Conservation (phyloP, 805 yeast genomes). For the Ogataea saltuana region DNA sequence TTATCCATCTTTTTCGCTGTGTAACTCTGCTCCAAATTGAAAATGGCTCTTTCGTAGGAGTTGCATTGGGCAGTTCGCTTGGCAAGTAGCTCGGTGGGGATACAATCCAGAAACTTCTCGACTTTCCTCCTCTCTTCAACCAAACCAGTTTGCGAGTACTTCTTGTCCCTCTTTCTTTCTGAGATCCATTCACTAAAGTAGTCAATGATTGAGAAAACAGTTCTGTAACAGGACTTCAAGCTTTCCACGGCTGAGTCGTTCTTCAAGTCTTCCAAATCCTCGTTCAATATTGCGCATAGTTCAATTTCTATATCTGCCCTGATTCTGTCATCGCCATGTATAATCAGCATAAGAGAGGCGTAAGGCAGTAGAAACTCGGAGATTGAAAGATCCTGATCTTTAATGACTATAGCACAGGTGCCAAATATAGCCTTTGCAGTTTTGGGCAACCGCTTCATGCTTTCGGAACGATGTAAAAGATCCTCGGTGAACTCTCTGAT, state of each 20-base stretch:
- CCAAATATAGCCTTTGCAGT: constrained; percentile 51
- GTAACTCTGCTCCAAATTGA: constrained; percentile 78
- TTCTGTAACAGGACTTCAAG: constrained; percentile 64
- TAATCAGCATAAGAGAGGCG: constrained; percentile 60
- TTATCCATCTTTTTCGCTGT: constrained; percentile 40
- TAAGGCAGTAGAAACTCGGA: constrained; percentile 78
- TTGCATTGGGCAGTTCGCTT: constrained; percentile 78
- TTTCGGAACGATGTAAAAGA: constrained; percentile 49
- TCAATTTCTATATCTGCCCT: constrained; percentile 55
- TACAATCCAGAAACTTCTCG: constrained; percentile 47
- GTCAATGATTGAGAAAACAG: constrained; percentile 78
- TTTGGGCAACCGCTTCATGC: constrained; percentile 22
- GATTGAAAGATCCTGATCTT: constrained; percentile 68
- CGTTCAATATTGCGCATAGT: constrained; percentile 55
- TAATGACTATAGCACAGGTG: constrained; percentile 62
- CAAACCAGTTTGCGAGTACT: constrained; percentile 18
- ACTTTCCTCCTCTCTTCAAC: constrained; percentile 39
- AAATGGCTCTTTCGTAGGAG: constrained; percentile 82
- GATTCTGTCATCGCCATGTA: constrained; percentile 40
- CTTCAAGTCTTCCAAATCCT: constrained; percentile 44
- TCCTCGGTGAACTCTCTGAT: constrained; percentile 67
- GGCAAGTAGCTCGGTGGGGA: constrained; percentile 75
- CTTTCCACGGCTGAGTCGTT: constrained; percentile 58
- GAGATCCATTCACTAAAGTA: constrained; percentile 78
- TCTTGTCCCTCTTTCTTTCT: constrained; percentile 36